Percentiles rank a stretch among this genome's conserved stretches.
phyloP scores from a whole-genome alignment of 2,329 filamentous ascomycete species.

The Ilyonectria sp. region DNA sequence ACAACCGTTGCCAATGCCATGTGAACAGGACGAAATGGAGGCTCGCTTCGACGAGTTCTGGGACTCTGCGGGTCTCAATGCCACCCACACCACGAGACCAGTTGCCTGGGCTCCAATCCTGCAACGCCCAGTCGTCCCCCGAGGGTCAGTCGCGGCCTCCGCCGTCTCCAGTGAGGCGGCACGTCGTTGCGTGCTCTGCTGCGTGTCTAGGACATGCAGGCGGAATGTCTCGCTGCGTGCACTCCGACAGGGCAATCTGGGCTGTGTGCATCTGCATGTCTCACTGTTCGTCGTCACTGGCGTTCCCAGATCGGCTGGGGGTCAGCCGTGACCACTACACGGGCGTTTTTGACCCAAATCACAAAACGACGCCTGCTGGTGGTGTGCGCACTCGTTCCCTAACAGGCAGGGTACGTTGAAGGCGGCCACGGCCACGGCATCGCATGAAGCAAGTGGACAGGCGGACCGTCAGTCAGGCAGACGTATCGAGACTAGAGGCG shows the following conservation, averaged over 20 bases:
- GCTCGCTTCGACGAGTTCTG: constrained; percentile 29
- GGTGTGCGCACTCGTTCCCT: constrained; percentile 1
- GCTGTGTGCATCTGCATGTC: constrained; percentile 47
- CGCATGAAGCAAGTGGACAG: constrained; percentile 13
- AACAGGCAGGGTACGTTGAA: neutral
- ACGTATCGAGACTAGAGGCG: neutral
- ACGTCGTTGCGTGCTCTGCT: constrained; percentile 38
- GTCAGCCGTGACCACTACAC: constrained; percentile 7
- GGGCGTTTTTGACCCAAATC: neutral
- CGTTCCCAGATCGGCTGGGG: constrained; percentile 19
- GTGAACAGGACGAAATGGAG: constrained; percentile 19
- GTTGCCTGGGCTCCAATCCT: constrained; percentile 26
- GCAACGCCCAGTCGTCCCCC: constrained; percentile 20
- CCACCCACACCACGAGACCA: constrained; percentile 25
- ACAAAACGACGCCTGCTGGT: neutral
- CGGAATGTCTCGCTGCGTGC: constrained; percentile 55
- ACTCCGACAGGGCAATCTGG: constrained; percentile 55
- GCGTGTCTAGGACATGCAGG: constrained; percentile 55
- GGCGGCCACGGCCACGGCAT: neutral
- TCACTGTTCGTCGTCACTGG: constrained; percentile 35
- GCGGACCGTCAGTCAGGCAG: neutral
- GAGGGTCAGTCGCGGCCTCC: constrained; percentile 22
- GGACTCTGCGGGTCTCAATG: constrained; percentile 31
- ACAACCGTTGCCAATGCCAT: constrained; percentile 27
- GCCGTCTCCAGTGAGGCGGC: constrained; percentile 41